Percentiles rank a stretch among this genome's conserved stretches.
phyloP scores from a whole-genome alignment of 352 stramenopile genomes.

The Paralagenidium karlingii region DNA sequence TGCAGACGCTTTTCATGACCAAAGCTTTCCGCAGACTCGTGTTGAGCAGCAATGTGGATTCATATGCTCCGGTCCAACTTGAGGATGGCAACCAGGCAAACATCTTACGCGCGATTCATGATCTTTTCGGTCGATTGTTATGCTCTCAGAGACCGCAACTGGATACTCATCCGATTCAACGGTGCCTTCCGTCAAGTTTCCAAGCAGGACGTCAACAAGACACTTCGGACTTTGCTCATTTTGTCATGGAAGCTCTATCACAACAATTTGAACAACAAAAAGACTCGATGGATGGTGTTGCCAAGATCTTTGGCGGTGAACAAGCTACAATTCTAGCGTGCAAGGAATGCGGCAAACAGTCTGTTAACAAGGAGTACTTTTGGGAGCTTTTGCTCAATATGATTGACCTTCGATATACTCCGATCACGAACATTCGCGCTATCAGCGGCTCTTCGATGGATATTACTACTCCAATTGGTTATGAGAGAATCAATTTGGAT shows the following conservation, averaged over 20 bases:
- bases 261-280: slow-evolving; percentile 54
- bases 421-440: slow-evolving; percentile 66
- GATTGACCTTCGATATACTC: slow-evolving; percentile 81
- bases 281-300: slow-evolving; percentile 38
- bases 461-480: slow-evolving; percentile 48
- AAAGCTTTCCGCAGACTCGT: slow-evolving; percentile 69
- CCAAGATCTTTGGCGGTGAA: slow-evolving; percentile 61
- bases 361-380: slow-evolving; percentile 78
- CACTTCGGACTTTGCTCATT: slow-evolving; percentile 80
- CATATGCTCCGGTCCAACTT: slow-evolving; percentile 18
- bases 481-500: slow-evolving; percentile 70
- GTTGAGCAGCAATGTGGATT: slow-evolving; percentile 30
- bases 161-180: slow-evolving; percentile 53
- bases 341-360: slow-evolving; percentile 72
- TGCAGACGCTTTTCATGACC: slow-evolving; percentile 82
- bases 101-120: slow-evolving; percentile 48
- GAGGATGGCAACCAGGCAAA: slow-evolving; percentile 13
- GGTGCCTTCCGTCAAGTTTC: slow-evolving; percentile 56
- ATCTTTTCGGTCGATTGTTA: slow-evolving; percentile 60
- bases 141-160: slow-evolving; percentile 53
- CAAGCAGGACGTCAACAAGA: slow-evolving; percentile 77
- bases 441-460: slow-evolving; percentile 61
- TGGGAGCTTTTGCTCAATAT: slow-evolving; percentile 84
- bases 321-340: slow-evolving; percentile 75
- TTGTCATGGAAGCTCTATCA: slow-evolving; percentile 68